Evolutionary conservation across 768 basidiomycete genomes (phyloP), one percentile per base, ranked within the genome.

Genomic region (Termitomyces sp.): DNA sequence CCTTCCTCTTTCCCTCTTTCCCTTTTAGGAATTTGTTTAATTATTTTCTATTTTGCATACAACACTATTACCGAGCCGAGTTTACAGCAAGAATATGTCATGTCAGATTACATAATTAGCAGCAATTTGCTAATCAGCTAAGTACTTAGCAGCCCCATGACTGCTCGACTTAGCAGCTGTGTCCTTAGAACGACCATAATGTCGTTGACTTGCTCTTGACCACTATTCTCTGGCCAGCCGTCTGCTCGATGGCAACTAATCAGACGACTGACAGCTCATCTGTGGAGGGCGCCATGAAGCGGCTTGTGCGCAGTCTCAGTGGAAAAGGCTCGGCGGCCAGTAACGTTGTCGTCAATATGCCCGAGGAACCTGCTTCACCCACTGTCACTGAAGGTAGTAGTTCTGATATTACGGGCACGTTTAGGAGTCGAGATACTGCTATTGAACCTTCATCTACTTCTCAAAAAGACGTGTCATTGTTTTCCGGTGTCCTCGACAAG

Each of bases 301-400:
- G 57, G 18, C 38, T 62, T 35, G 38, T 53, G 20, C 58, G 58
- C 40, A 59, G 42, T 42, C 15, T 53, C 7, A 52, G 58, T 44
- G 57, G 61, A 24, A 55, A 50, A n/a, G 52, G 55, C 6, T 24
- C 58, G 13, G 24, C 33, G n/a, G 45, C 55, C 22, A 45, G 9
- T 53, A 12, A n/a, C 32, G n/a, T 12, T 28, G 44, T 12, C 9
- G 35, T 12, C 18, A 46, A 46, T n/a, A 16, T 57, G 28, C 7
- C 44, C n/a, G 20, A 55, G 24, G 42, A 33, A 44, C 18, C 28
- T 12, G 24, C 22, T 46, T 18, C 9, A 16, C 12, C 4, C 20
- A 46, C 33, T 24, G 44, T n/a, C 54, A 28, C 18, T 32, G 28
- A n/a, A 40, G 28, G 24, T 8, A 15, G 20, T 36, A 6, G 35